Base-by-base conservation (phyloP, 2,329 filamentous ascomycete species). In the Phyllosticta citriasiana region DNA sequence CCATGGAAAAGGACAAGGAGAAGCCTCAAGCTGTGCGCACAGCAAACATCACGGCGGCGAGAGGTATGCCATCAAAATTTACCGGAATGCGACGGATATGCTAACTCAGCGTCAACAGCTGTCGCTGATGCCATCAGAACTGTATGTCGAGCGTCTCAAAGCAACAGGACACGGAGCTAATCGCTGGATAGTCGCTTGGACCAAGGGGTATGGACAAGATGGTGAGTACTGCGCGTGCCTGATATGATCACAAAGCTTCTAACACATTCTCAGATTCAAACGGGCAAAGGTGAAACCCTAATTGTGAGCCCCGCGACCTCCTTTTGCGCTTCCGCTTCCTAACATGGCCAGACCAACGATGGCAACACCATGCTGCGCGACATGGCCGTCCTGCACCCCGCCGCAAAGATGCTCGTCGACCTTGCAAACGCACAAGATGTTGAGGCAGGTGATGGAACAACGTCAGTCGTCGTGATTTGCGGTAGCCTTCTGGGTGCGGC, bases 311-410 rank as follows among this genome's bases (percentile, higher is more conserved):
- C 58, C 53, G 52, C 30, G 35, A 30, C 53, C 27, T 40, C 26
- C 30, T 25, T 47, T 19, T 12, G 25, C 30, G 55, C 6, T 58
- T 24, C 22, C 73, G 67, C 77, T 64, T 26, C 63, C 64, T 62
- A 54, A 62, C 57, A 16, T 35, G 63, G 65, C 64, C 66, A 80
- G 78, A 99, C 94, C 72, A 99, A 99, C 81, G 94, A 99, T 78
- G 94, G 94, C 75, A 96, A 95, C 80, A 99, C 94, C 62, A 99
- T 99, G 93, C 80, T 99, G 72, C 96, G 89, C 80, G 93, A 93
- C 81, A 97, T 99, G 94, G 89, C 90, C 66, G 94, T 99, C 67
- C 91, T 99, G 88, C 94, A 99, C 74, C 94, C 94, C n/a, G 96
- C 95, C 56, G 94, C 94, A 57, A 97, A 96, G 80, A 99, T 99